A percentile compares a stretch with the other conserved stretches of the same genome.
Conservation (phyloP, 2,329 filamentous ascomycete species). For the Sarocladium brachiariae region DNA sequence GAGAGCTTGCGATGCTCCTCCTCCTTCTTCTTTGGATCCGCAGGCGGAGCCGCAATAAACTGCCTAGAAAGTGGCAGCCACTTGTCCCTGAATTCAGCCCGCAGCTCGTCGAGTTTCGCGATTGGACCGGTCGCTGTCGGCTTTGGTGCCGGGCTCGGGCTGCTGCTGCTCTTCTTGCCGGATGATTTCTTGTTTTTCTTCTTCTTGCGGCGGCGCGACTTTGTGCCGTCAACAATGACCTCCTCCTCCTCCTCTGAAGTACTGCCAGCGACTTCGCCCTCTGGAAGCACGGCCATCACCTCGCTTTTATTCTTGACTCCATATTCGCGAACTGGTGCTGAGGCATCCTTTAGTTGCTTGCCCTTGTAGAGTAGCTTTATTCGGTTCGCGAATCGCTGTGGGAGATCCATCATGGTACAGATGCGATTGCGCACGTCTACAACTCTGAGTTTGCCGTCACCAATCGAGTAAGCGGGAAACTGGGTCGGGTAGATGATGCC, state of each 20-base stretch:
- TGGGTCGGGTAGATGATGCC: constrained; percentile 60
- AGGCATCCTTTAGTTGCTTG: constrained; percentile 58
- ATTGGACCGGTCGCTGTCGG: constrained; percentile 11
- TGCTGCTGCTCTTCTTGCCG: constrained; percentile 36
- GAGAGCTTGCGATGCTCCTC: constrained; percentile 70
- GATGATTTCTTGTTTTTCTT: constrained; percentile 30
- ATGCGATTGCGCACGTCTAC: constrained; percentile 61
- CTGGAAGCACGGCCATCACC: constrained; percentile 42
- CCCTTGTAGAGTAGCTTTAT: constrained; percentile 71
- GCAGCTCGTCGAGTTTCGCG: constrained; percentile 61
- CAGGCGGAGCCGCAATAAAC: constrained; percentile 56
- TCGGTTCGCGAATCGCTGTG: constrained; percentile 40
- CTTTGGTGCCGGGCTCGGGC: constrained; percentile 18
- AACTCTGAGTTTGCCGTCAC: constrained; percentile 63
- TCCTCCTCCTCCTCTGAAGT: constrained; percentile 36
- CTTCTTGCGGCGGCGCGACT: constrained; percentile 10
- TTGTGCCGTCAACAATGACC: constrained; percentile 33
- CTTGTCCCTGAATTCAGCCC: constrained; percentile 54
- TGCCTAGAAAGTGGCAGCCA: constrained; percentile 59
- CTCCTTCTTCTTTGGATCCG: constrained; percentile 57
- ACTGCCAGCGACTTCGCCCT: constrained; percentile 26
- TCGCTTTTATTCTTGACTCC: constrained; percentile 56
- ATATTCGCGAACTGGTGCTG: constrained; percentile 51
- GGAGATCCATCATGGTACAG: constrained; percentile 57
- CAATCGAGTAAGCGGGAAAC: constrained; percentile 70